phyloP scores from a whole-genome alignment of 371 early-diverging fungal species.

The Rhizopus stolonifer region DNA sequence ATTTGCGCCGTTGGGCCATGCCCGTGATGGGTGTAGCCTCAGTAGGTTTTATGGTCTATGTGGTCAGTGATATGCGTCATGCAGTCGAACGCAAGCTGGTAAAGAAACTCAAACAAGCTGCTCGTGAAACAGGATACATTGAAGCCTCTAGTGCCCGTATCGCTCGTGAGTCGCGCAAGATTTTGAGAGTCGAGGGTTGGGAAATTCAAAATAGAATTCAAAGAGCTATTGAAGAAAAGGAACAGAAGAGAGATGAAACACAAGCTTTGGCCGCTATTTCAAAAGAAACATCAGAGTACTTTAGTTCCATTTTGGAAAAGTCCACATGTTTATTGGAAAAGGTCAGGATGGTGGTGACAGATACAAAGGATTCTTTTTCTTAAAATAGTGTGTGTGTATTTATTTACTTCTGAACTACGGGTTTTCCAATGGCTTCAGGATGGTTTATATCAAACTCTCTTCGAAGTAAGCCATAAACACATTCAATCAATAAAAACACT shows the following conservation, averaged over 20 bases:
- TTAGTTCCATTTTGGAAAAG: slow-evolving; percentile 57
- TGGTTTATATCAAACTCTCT: slow-evolving; percentile 75
- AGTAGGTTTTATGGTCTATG: slow-evolving; percentile 74
- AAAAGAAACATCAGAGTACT: slow-evolving; percentile 69
- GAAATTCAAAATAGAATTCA: slow-evolving; percentile 84
- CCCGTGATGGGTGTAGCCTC: slow-evolving; percentile 57
- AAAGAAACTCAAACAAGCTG: slow-evolving; percentile 69
- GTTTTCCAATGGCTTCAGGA: slow-evolving; percentile 60
- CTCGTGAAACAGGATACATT: slow-evolving; percentile 64
- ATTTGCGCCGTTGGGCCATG: slow-evolving; percentile 40
- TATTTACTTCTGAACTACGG: slow-evolving; percentile 58
- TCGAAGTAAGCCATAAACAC: slow-evolving; percentile 69
- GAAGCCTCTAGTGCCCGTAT: slow-evolving; percentile 73
- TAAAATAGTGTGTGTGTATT: too few relatives aligned
- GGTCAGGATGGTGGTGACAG: slow-evolving; percentile 35
- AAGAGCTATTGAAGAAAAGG: slow-evolving; percentile 75
- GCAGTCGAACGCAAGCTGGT: slow-evolving; percentile 81
- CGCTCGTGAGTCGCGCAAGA: slow-evolving; percentile 69
- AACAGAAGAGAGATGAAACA: slow-evolving; percentile 64
- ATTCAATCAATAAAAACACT: slow-evolving; percentile 78
- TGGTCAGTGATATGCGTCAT: slow-evolving; percentile 81
- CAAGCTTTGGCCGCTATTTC: slow-evolving; percentile 54
- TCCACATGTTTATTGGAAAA: slow-evolving; percentile 37
- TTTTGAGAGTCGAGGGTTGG: slow-evolving; percentile 81
- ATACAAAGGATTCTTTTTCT: too few relatives aligned